Base-by-base conservation (phyloP, 73 alveolate species). In the Durusdinium trenchii region DNA sequence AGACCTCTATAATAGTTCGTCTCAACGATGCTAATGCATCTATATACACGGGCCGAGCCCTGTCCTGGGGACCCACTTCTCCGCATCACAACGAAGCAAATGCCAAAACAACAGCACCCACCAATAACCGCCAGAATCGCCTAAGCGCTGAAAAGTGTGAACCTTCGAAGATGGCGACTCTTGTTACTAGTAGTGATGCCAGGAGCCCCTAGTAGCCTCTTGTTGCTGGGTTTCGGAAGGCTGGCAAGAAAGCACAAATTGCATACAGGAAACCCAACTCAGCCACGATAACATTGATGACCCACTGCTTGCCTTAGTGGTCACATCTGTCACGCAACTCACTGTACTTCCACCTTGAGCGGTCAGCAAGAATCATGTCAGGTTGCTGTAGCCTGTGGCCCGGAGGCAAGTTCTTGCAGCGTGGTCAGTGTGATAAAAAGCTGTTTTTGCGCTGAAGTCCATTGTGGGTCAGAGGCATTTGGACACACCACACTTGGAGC, bases 51-150 rank as follows among this genome's bases (percentile, higher is more conserved):
- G n/a, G n/a, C n/a, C n/a, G n/a, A n/a, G n/a, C n/a, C 36, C 36
- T 62, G 76, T 64, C 91, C 91, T 40, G 36, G 85, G 71, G n/a
- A n/a, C n/a, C 71, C 46, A 14, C 76, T 52, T 51, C 38, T 51
- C 51, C 18, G 51, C 54, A 84, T 35, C 28, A 50, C 76, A 20
- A 84, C 38, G 76, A 62, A 73, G 3, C 48, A 35, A 18, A 48
- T 38, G 38, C 94, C 73, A 28, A 9, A n/a, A 75, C 94, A 84
- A 75, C 94, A 84, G 45, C 94, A 84, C 14, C 94, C 73, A 52
- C 78, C 48, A 12, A 84, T 9, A 42, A 54, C 28, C 64, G 36
- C 94, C 54, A 84, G n/a, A 84, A 84, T 52, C 5, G 76, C 94
- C 94, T 84, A n/a, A 50, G 71, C 91, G 36, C 26, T n/a, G 3